phyloP scores from a whole-genome alignment of 257 asterid species.

The Salvia rosmarinus region DNA sequence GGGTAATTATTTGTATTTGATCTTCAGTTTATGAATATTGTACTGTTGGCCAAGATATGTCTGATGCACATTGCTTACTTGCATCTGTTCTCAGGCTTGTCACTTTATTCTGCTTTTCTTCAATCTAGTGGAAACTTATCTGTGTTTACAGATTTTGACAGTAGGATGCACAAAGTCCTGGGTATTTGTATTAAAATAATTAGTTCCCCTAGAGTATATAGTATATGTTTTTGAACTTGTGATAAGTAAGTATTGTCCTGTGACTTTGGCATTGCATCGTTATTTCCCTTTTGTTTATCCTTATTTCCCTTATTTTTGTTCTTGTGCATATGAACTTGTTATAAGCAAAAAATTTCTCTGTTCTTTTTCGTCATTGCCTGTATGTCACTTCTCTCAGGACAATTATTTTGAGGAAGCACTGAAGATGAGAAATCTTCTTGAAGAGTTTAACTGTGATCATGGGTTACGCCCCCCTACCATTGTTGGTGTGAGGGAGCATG shows the following conservation, averaged over 20 bases:
- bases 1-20: constrained; percentile 13
- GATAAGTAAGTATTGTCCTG: not conserved
- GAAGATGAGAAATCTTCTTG: constrained; percentile 97
- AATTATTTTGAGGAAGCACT: constrained; percentile 97
- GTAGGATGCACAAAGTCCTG: not conserved
- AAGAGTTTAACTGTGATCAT: constrained; percentile 77
- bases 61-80: constrained; percentile 25
- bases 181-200: not conserved
- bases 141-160: constrained; percentile 8
- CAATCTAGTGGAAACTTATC: constrained; percentile 4
- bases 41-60: constrained; percentile 9
- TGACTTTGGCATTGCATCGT: constrained; percentile 6
- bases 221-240: constrained; percentile 19
- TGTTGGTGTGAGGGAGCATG: constrained; percentile 99
- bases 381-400: constrained; percentile 54
- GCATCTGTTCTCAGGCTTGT: not conserved
- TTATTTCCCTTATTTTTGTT: constrained; percentile 20
- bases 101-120: constrained; percentile 21
- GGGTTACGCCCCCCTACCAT: constrained; percentile 87
- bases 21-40: constrained; percentile 28
- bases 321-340: constrained; percentile 11
- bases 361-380: constrained; percentile 26
- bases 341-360: not conserved
- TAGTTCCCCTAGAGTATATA: not conserved
- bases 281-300: not conserved